These are phyloP conservation scores for Massarina eburnea DNA, from an alignment of 2,329 filamentous ascomycete species.

Conservation along the genomic window DNA sequence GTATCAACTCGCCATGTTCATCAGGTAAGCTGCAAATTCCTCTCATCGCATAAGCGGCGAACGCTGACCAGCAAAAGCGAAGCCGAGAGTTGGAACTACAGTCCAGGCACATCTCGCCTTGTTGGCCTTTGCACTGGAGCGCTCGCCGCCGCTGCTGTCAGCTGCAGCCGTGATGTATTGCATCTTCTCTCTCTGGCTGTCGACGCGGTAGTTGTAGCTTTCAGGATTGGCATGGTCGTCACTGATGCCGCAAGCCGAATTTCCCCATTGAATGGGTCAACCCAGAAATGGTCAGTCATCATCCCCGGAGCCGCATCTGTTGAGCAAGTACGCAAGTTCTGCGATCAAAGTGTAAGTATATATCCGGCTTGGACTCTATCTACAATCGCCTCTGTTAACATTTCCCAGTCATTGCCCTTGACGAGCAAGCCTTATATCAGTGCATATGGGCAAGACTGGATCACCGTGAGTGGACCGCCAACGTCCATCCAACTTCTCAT, in stretches of 20 bases:
- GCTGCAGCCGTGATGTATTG: slow-evolving; percentile 24
- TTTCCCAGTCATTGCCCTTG: slow-evolving; percentile 2
- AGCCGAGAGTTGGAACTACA: not conserved
- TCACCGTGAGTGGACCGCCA: not conserved
- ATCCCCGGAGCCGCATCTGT: not conserved
- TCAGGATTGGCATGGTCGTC: slow-evolving; percentile 24
- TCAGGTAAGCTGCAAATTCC: slow-evolving; percentile 2
- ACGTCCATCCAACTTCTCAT: not conserved
- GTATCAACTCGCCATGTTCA: slow-evolving; percentile 17
- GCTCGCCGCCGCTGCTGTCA: slow-evolving; percentile 14
- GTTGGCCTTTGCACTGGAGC: slow-evolving; percentile 11
- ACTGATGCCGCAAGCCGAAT: not conserved
- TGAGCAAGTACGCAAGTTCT: not conserved
- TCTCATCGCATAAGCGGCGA: not conserved
- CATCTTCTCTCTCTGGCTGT: slow-evolving; percentile 35
- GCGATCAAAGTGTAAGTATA: not conserved
- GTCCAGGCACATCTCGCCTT: not conserved
- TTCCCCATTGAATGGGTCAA: not conserved
- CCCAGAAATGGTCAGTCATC: slow-evolving; percentile 1
- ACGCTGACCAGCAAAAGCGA: not conserved
- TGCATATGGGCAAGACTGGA: too few relatives aligned
- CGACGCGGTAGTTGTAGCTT: slow-evolving; percentile 31
- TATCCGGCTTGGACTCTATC: not conserved
- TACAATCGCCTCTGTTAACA: not conserved
- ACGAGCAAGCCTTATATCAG: slow-evolving; percentile 42